These are phyloP conservation scores for Candida schatavii DNA, from an alignment of 805 yeast genomes.

Conservation along the genomic window DNA sequence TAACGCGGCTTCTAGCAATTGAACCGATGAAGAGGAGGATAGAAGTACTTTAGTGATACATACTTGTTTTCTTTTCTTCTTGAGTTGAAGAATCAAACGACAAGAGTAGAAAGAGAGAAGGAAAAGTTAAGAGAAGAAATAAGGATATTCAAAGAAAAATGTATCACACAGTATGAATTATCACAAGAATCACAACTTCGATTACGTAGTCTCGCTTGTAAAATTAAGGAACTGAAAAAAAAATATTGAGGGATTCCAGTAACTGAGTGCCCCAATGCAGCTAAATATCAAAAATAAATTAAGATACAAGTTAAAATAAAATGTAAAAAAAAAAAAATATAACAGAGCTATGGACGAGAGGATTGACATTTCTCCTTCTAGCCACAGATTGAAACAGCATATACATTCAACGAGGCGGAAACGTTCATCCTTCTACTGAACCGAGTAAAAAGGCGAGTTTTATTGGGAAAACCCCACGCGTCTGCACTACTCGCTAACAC, in stretches of 20 bases:
- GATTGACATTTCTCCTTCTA: no score
- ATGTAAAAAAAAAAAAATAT: constrained; percentile 1
- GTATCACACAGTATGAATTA: no score
- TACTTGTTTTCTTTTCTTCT: not conserved
- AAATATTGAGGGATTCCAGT: not conserved
- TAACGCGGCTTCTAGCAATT: no score
- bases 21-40: not conserved
- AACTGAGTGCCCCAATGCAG: no score
- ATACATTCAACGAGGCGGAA: no score
- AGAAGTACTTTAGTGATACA: not conserved
- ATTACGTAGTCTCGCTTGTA: not conserved
- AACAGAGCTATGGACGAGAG: no score
- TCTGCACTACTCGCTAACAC: no score
- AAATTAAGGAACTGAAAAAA: not conserved
- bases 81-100: not conserved
- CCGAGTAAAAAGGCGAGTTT: no score
- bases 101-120: constrained; percentile 1
- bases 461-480: no score
- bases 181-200: not conserved
- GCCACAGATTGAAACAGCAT: no score
- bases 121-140: not conserved
- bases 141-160: not conserved
- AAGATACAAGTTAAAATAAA: not conserved
- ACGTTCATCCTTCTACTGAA: no score
- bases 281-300: not conserved